Base-by-base conservation (phyloP, 2,329 filamentous ascomycete genomes). In the Thielaviopsis punctulata region DNA sequence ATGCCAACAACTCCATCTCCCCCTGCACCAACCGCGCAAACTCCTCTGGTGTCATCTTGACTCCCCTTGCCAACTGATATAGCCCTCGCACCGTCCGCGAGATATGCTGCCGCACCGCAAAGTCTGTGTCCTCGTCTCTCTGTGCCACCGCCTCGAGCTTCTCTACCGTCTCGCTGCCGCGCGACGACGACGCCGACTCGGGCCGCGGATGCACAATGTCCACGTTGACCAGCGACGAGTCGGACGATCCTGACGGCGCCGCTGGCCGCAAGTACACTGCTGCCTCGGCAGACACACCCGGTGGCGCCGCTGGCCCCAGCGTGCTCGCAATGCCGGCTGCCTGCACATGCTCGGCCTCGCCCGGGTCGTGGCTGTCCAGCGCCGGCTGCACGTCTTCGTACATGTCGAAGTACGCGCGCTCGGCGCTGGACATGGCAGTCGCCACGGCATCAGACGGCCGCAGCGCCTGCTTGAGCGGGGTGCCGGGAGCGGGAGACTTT, bases 311-410 rank as follows among this genome's bases (percentile, higher is more conserved):
- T 10, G 48, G 13, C 6, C 61, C 59, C 12, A 67, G n/a, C 53
- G 63, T 59, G 30, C 63, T 60, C 45, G 63, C 59, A 19, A 55
- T 49, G 57, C 57, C 46, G 58, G 60, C 67, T 53, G 71, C 80
- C 2, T 52, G 24, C 3, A 55, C 27, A 10, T 52, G 45, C 6
- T 23, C 43, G 12, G 47, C 50, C 66, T 87, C 84, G 59, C 87
- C 82, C n/a, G 84, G 84, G 58, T 89, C 84, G 62, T 89, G 80
- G 52, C 78, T 79, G 64, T 90, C 86, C 71, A 90, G 79, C 27
- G 84, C 84, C 2, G 85, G 84, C 62, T 90, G 85, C 8, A 90
- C 84, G 57, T 77, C 71, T 59, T 84, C 80, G 63, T 92, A 90
- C 62, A 82, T 79, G 18, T 82, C 77, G 63, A 79, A 90, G 64